A percentile compares a stretch with the other conserved stretches of the same genome.
Conservation (phyloP, 1,139 yeast genomes). For the Tardiomyces blankii region DNA sequence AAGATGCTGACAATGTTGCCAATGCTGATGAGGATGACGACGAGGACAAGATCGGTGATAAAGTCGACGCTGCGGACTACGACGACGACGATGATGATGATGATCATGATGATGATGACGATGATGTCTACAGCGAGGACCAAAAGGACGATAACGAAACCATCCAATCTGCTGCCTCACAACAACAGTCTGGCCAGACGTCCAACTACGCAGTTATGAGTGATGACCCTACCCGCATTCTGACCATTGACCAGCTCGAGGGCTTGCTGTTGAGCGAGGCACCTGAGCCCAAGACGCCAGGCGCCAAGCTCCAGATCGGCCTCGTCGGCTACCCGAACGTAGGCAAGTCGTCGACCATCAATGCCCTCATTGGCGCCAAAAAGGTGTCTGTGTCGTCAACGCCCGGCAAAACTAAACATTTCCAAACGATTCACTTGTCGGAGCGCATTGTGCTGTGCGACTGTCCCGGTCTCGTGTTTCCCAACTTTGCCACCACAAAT, state of each 20-base stretch:
- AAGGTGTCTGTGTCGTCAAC: constrained; percentile 96
- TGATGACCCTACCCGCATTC: constrained; percentile 50
- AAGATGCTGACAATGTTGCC: constrained; percentile 14
- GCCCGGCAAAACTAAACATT: constrained; percentile 98
- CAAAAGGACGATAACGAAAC: constrained; percentile 1
- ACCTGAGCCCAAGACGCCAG: constrained; percentile 47
- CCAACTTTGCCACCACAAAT: constrained; percentile 92
- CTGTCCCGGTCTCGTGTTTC: constrained; percentile 98
- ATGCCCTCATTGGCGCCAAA: constrained; percentile 90
- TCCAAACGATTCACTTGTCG: constrained; percentile 86
- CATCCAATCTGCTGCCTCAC: no score
- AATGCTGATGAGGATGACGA: constrained; percentile 8
- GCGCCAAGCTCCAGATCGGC: constrained; percentile 72
- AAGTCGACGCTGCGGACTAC: constrained; percentile 12
- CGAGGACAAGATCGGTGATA: constrained; percentile 13
- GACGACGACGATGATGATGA: constrained; percentile 12
- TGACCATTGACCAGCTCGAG: constrained; percentile 79
- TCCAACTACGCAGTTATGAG: neutral
- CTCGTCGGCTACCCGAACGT: constrained; percentile 73
- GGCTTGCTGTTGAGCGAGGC: constrained; percentile 67
- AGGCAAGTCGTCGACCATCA: constrained; percentile 93
- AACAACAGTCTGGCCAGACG: neutral
- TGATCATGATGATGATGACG: constrained; percentile 11
- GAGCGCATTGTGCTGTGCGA: constrained; percentile 83
- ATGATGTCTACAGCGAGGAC: constrained; percentile 10